phyloP scores from a whole-genome alignment of 768 basidiomycete genomes.

The Auriscalpium vulgare region DNA sequence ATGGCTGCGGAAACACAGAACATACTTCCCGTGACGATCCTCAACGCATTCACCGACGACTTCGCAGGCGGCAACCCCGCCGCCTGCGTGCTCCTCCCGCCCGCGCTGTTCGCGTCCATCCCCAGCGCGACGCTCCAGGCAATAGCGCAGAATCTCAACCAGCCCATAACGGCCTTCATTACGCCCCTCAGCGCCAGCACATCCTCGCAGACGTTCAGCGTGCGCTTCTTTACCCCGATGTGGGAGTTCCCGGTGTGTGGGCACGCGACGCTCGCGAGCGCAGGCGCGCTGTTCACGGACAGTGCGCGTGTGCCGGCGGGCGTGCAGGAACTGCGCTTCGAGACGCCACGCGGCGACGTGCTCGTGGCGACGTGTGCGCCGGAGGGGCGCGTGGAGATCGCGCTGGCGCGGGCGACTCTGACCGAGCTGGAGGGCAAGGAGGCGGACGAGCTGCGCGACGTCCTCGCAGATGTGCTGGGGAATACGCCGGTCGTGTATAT shows the following conservation, averaged over 20 bases:
- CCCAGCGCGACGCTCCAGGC: slow-evolving; percentile 12
- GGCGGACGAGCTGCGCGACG: slow-evolving; percentile 3
- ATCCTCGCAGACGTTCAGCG: slow-evolving; percentile 5
- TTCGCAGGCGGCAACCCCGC: slow-evolving; percentile 26
- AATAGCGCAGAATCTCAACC: slow-evolving; percentile 16
- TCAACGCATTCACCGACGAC: slow-evolving; percentile 26
- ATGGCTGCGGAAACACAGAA: neutral
- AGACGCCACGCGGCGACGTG: slow-evolving; percentile 1
- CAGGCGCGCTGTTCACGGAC: slow-evolving; percentile 3
- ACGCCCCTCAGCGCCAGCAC: neutral
- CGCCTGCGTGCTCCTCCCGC: slow-evolving; percentile 21
- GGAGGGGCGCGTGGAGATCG: slow-evolving; percentile 6
- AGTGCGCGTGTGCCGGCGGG: neutral
- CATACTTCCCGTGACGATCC: slow-evolving; percentile 15
- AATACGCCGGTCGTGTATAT: too few relatives aligned
- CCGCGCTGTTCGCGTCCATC: neutral
- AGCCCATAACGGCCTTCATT: slow-evolving; percentile 18
- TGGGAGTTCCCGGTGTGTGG: slow-evolving; percentile 23
- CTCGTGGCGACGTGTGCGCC: slow-evolving; percentile 7
- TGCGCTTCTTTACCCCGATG: slow-evolving; percentile 23
- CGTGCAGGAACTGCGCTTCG: neutral
- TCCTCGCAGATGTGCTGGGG: too few relatives aligned
- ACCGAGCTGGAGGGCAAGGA: neutral
- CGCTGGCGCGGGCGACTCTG: slow-evolving; percentile 5
- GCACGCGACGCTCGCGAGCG: slow-evolving; percentile 26